Evolutionary conservation across 805 yeast species (phyloP).

Genomic region (Nakazawaea ernobii): DNA sequence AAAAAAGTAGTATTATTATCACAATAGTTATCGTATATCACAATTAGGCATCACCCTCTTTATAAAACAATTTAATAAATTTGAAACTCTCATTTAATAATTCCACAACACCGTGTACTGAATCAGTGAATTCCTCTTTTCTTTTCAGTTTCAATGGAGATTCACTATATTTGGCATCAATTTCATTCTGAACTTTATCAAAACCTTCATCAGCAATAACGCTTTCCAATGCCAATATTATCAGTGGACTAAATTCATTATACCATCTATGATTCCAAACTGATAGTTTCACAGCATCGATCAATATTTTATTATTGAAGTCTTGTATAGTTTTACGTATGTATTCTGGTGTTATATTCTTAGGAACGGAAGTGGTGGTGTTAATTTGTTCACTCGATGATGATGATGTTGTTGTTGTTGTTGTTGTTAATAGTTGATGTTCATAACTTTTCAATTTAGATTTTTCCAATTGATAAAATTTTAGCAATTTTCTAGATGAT

Average conservation of each 20-base stretch:
- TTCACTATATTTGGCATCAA: conserved; percentile 58
- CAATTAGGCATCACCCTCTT: not conserved
- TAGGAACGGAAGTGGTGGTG: conserved; percentile 8
- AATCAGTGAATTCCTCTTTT: conserved; percentile 11
- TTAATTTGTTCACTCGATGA: not conserved
- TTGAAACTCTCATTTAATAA: conserved; percentile 47
- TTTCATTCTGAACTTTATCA: conserved; percentile 67
- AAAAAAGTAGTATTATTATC: not conserved
- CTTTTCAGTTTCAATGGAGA: conserved; percentile 11
- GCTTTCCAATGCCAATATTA: conserved; percentile 50
- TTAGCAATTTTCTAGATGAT: conserved; percentile 69
- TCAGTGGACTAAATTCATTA: conserved; percentile 74
- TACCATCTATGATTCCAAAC: conserved; percentile 99
- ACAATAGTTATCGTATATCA: no score
- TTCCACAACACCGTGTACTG: conserved; percentile 49
- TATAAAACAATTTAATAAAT: conserved; percentile 38
- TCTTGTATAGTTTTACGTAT: conserved; percentile 31
- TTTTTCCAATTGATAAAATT: conserved; percentile 52
- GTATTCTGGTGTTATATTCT: conserved; percentile 17
- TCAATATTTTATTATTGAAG: conserved; percentile 55
- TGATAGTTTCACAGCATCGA: conserved; percentile 65
- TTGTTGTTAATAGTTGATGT: conserved; percentile 18
- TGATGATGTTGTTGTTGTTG: conserved; percentile 5
- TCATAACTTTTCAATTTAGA: conserved; percentile 24
- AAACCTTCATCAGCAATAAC: conserved; percentile 74